Percentiles rank a stretch among this genome's conserved stretches.
These are phyloP conservation scores for Orbilia quercus DNA, from an alignment of 2,329 filamentous ascomycete genomes.

Conservation along the genomic window DNA sequence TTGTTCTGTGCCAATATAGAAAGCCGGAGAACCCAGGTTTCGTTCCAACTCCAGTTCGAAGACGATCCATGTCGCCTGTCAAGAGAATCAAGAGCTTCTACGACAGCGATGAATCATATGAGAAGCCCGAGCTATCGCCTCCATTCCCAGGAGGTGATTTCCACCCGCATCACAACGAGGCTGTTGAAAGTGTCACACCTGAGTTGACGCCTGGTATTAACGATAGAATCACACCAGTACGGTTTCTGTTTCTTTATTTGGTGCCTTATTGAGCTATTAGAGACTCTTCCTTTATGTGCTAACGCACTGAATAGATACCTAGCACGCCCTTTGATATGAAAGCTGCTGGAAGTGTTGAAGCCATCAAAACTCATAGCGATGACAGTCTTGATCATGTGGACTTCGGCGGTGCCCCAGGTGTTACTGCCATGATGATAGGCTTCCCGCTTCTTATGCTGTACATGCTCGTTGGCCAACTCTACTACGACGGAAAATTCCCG, in stretches of 20 bases:
- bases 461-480: conserved; percentile 97
- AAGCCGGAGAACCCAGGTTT: conserved; percentile 68
- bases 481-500: conserved; percentile 87
- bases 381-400: conserved; percentile 71
- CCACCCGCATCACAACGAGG: conserved; percentile 55
- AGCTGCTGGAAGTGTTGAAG: conserved; percentile 46
- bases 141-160: conserved; percentile 11
- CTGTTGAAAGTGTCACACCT: conserved; percentile 49
- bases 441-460: conserved; percentile 99
- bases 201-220: conserved; percentile 63
- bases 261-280: too few species aligned
- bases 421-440: conserved; percentile 84
- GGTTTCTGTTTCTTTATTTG: not conserved
- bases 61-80: conserved; percentile 63
- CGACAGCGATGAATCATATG: conserved; percentile 61
- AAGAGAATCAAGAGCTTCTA: conserved; percentile 61
- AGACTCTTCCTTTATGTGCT: not conserved
- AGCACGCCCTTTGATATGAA: conserved; percentile 53
- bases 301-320: conserved; percentile 9
- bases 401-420: conserved; percentile 88
- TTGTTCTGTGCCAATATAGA: conserved; percentile 61
- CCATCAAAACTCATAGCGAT: conserved; percentile 59
- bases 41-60: conserved; percentile 68
- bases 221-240: conserved; percentile 37
- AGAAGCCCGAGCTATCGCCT: conserved; percentile 56